These are phyloP conservation scores for Penicillium silybi DNA, from an alignment of 495 filamentous ascomycete genomes.

Conservation along the genomic window DNA sequence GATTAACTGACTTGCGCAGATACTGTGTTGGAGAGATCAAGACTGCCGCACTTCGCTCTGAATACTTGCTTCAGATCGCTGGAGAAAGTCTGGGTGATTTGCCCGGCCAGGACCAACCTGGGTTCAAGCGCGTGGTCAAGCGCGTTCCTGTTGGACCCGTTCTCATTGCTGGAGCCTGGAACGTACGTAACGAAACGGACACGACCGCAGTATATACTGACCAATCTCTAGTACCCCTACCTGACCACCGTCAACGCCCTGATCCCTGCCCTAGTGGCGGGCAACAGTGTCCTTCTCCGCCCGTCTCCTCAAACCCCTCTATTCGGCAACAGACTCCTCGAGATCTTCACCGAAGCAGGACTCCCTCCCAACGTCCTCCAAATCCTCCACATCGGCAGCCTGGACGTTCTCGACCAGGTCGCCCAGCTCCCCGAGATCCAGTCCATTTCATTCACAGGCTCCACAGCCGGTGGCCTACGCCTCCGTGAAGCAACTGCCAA, in stretches of 20 bases:
- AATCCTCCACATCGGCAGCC: slow-evolving; percentile 79
- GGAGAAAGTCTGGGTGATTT: slow-evolving; percentile 59
- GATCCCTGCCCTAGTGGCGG: slow-evolving; percentile 80
- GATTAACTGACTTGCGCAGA: not conserved
- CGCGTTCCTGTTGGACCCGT: slow-evolving; percentile 83
- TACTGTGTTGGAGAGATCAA: slow-evolving; percentile 74
- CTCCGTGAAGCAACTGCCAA: slow-evolving; percentile 79
- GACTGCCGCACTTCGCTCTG: slow-evolving; percentile 75
- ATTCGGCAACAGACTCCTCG: slow-evolving; percentile 74
- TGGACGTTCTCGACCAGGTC: slow-evolving; percentile 68
- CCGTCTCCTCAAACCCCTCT: slow-evolving; percentile 93
- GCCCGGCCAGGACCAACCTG: slow-evolving; percentile 74
- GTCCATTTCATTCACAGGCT: slow-evolving; percentile 87
- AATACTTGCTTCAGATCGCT: slow-evolving; percentile 81
- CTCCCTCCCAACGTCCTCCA: slow-evolving; percentile 79
- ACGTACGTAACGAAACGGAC: slow-evolving; percentile 53
- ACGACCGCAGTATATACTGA: not conserved
- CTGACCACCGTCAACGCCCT: slow-evolving; percentile 87
- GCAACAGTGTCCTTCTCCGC: slow-evolving; percentile 87
- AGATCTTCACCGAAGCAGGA: slow-evolving; percentile 74
- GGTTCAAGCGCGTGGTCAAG: slow-evolving; percentile 83
- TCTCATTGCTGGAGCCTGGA: slow-evolving; percentile 89
- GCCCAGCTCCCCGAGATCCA: slow-evolving; percentile 68
- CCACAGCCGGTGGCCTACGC: slow-evolving; percentile 76
- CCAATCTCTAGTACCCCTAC: slow-evolving; percentile 72